phyloP scores from a whole-genome alignment of 163 green algal species.

The Chloromonas sp. region DNA sequence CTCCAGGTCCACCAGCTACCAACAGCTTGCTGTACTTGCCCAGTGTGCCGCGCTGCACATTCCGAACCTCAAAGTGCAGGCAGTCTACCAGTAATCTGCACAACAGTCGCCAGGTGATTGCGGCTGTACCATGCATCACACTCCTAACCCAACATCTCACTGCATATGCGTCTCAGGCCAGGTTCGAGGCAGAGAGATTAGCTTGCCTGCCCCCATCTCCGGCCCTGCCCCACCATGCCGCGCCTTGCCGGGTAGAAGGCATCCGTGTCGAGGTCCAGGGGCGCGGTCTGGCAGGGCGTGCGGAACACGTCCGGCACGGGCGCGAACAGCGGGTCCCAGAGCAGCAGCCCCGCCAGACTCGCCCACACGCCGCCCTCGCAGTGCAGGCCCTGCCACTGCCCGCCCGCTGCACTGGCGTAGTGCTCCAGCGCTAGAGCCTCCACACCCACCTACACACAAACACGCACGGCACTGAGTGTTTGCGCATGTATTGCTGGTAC shows the following conservation, averaged over 20 bases:
- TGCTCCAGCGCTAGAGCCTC: slow-evolving; percentile 83
- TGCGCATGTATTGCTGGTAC: too few relatives aligned
- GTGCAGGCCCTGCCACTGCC: slow-evolving; percentile 71
- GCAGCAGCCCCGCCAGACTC: slow-evolving; percentile 80
- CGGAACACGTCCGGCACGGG: slow-evolving; percentile 50
- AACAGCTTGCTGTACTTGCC: too few relatives aligned
- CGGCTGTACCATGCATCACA: too few relatives aligned
- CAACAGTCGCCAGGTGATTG: too few relatives aligned
- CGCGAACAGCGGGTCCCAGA: slow-evolving; percentile 86
- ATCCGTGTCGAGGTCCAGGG: slow-evolving; percentile 78
- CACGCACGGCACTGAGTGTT: neutral
- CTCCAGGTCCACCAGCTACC: too few relatives aligned
- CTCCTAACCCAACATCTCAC: too few relatives aligned
- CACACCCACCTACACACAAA: slow-evolving; percentile 45
- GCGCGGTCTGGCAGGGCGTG: slow-evolving; percentile 77
- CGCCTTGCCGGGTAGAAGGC: slow-evolving; percentile 68
- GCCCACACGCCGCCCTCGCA: slow-evolving; percentile 79
- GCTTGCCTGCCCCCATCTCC: too few relatives aligned
- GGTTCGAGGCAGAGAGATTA: too few relatives aligned
- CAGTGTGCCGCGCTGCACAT: too few relatives aligned
- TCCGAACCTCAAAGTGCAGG: too few relatives aligned
- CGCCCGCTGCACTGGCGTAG: slow-evolving; percentile 67
- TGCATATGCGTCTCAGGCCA: too few relatives aligned
- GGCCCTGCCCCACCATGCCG: neutral
- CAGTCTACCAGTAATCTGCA: too few relatives aligned